These are phyloP conservation scores for Phylloporus sp. DNA, from an alignment of 768 basidiomycete genomes.

Conservation along the genomic window DNA sequence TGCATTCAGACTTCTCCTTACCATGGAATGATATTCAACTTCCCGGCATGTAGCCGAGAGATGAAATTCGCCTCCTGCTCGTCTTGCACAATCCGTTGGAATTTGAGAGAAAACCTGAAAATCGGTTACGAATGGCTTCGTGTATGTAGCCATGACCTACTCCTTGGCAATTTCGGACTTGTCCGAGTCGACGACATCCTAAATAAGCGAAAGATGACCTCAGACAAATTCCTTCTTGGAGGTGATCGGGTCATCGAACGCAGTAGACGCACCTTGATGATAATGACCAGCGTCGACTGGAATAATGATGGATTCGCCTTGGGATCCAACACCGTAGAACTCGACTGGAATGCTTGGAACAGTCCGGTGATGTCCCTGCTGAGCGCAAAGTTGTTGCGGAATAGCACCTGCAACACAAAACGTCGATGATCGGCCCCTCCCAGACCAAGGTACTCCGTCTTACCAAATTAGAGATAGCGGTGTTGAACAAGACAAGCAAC, in stretches of 20 bases:
- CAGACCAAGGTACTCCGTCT: slow-evolving; percentile 4
- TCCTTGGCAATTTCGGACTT: slow-evolving; percentile 53
- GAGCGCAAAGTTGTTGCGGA: slow-evolving; percentile 62
- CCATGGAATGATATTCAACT: slow-evolving; percentile 58
- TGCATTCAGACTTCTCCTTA: neutral
- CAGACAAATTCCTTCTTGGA: neutral
- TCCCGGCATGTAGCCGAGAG: slow-evolving; percentile 51
- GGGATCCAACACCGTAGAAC: slow-evolving; percentile 55
- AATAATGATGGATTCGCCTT: slow-evolving; percentile 54
- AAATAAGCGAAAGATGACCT: neutral
- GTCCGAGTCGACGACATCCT: slow-evolving; percentile 65
- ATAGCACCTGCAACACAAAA: slow-evolving; percentile 43
- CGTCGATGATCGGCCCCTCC: neutral
- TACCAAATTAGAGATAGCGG: slow-evolving; percentile 60
- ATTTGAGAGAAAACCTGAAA: slow-evolving; percentile 49
- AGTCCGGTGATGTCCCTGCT: slow-evolving; percentile 56
- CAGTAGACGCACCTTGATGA: slow-evolving; percentile 46
- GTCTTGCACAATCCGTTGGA: slow-evolving; percentile 56
- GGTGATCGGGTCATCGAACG: neutral
- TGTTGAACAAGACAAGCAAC: slow-evolving; percentile 58
- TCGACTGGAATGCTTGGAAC: slow-evolving; percentile 58
- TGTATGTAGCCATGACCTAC: slow-evolving; percentile 29
- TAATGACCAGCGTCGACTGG: slow-evolving; percentile 53
- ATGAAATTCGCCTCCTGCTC: slow-evolving; percentile 63
- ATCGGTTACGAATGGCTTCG: neutral